These are phyloP conservation scores for Cyberlindnera maritima DNA, from an alignment of 805 yeast species.

Conservation along the genomic window DNA sequence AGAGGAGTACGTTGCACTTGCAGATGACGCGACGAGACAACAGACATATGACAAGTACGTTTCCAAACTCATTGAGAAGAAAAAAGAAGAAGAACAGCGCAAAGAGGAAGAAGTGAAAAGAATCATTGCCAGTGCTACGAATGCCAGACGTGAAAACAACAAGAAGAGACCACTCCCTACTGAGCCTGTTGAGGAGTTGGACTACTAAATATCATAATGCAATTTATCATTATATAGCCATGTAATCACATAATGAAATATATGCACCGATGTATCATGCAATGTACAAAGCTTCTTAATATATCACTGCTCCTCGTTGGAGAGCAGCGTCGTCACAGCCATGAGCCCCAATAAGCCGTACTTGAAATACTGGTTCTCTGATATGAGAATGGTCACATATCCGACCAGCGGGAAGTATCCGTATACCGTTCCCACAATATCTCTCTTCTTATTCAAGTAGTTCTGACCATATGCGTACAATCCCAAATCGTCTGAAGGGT, in stretches of 20 bases:
- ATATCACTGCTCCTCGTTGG: slow-evolving; percentile 40
- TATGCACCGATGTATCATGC: no score
- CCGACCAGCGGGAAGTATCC: slow-evolving; percentile 90
- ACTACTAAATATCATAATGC: slow-evolving; percentile 10
- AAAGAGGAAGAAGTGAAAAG: slow-evolving; percentile 22
- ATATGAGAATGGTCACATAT: slow-evolving; percentile 84
- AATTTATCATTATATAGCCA: no score
- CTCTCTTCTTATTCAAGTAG: slow-evolving; percentile 73
- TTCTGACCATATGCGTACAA: slow-evolving; percentile 74
- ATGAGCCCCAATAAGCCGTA: slow-evolving; percentile 72
- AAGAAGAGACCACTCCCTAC: slow-evolving; percentile 24
- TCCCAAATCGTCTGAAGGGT: slow-evolving; percentile 85
- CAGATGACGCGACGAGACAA: slow-evolving; percentile 29
- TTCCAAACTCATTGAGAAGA: slow-evolving; percentile 26
- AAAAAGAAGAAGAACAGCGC: slow-evolving; percentile 21
- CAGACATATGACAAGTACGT: slow-evolving; percentile 35
- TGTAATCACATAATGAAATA: not conserved
- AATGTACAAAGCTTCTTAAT: not conserved
- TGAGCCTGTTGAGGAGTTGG: slow-evolving; percentile 33
- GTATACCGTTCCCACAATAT: slow-evolving; percentile 88
- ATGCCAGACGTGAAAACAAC: slow-evolving; percentile 11
- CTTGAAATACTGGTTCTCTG: slow-evolving; percentile 84
- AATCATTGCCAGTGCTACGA: slow-evolving; percentile 20
- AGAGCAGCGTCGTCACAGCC: slow-evolving; percentile 66
- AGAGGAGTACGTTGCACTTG: slow-evolving; percentile 35